Conservation (phyloP, 106 monocot genomes). For the Platanthera zijinensis region DNA sequence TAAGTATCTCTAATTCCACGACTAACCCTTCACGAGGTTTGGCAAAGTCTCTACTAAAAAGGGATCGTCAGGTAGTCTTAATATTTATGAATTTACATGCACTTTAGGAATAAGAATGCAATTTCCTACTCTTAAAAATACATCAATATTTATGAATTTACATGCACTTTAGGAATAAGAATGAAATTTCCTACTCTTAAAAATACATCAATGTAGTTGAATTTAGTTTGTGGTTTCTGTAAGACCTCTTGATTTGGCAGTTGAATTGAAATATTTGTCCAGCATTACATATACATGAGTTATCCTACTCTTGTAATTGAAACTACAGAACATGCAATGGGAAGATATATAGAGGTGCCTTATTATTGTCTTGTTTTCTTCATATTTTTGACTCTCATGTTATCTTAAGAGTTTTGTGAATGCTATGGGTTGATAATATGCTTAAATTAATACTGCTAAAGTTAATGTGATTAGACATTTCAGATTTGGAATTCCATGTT, state of each 20-base stretch:
- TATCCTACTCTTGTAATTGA: conserved; percentile 1
- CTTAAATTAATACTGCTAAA: neutral
- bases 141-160: neutral
- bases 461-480: neutral
- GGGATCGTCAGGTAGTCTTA: conserved; percentile 73
- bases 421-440: neutral
- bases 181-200: neutral
- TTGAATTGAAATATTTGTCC: neutral
- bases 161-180: too few species aligned
- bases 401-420: neutral
- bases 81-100: neutral
- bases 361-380: neutral
- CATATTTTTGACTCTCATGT: neutral
- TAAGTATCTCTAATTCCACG: conserved; percentile 20
- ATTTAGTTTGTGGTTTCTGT: neutral
- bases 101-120: neutral
- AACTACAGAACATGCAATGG: neutral
- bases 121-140: neutral
- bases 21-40: conserved; percentile 60
- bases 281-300: neutral
- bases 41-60: conserved; percentile 74
- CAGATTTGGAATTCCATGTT: neutral
- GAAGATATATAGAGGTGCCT: neutral
- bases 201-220: neutral
- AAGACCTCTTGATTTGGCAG: neutral